Conservation (phyloP, 257 asterid genomes). For the Leonotis leonurus region DNA sequence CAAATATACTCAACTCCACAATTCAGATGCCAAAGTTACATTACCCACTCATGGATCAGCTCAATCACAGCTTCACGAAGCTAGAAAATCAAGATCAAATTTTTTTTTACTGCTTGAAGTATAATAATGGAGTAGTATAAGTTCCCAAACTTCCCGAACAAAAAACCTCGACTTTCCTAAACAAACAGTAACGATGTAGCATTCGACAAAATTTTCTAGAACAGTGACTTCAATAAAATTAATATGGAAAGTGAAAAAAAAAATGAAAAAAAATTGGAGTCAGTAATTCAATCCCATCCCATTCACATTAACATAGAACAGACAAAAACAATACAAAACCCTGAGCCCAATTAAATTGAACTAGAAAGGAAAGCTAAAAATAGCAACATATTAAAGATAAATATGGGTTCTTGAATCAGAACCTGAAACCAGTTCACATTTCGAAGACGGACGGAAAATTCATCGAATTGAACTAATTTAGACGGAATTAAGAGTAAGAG, state of each 20-base stretch:
- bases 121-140: background rate
- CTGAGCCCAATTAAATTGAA: slow-evolving; percentile 17
- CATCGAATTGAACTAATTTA: slow-evolving; percentile 19
- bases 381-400: background rate
- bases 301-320: background rate
- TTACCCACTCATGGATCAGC: slow-evolving; percentile 23
- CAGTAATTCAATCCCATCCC: slow-evolving; percentile 23
- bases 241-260: background rate
- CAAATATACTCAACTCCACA: background rate
- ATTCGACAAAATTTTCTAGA: background rate
- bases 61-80: slow-evolving; percentile 13
- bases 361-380: slow-evolving; percentile 4
- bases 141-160: slow-evolving; percentile 10
- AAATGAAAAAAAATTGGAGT: background rate
- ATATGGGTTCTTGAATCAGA: slow-evolving; percentile 12
- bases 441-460: slow-evolving; percentile 9
- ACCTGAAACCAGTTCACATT: slow-evolving; percentile 29
- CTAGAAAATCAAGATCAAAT: slow-evolving; percentile 10
- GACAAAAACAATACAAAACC: background rate
- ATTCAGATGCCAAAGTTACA: background rate
- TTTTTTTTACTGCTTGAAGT: background rate
- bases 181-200: background rate
- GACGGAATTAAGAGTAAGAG: slow-evolving; percentile 4
- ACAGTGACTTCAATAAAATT: background rate
- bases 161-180: slow-evolving; percentile 19